phyloP scores from a whole-genome alignment of 2,329 filamentous ascomycete genomes.

The Arthrobotrys pseudoclavata region DNA sequence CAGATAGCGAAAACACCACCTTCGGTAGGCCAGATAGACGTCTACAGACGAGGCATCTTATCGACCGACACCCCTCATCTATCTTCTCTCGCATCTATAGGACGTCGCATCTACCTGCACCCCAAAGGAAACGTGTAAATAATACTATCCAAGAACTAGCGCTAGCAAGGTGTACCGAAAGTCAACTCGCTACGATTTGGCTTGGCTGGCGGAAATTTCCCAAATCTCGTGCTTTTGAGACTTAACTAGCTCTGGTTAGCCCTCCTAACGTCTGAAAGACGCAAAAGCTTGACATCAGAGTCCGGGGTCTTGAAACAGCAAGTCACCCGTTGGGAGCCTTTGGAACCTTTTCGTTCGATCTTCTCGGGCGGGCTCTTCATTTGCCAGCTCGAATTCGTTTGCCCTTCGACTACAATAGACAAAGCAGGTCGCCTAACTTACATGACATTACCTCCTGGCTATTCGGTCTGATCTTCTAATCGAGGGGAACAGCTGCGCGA shows the following conservation, averaged over 20 bases:
- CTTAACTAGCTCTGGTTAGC: constrained; percentile 34
- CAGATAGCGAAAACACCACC: constrained; percentile 34
- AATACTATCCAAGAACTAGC: constrained; percentile 6
- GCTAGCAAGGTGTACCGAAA: constrained; percentile 38
- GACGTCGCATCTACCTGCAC: constrained; percentile 45
- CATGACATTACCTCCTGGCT: constrained; percentile 18
- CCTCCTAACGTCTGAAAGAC: constrained; percentile 19
- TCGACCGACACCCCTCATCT: constrained; percentile 24
- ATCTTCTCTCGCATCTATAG: constrained; percentile 32
- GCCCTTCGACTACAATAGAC: constrained; percentile 5
- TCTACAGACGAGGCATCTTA: constrained; percentile 44
- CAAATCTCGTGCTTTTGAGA: neutral
- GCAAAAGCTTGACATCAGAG: constrained; percentile 32
- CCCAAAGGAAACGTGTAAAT: constrained; percentile 5
- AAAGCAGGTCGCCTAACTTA: constrained; percentile 53
- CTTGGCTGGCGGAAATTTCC: constrained; percentile 15
- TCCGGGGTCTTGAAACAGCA: constrained; percentile 47
- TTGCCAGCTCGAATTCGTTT: constrained; percentile 44
- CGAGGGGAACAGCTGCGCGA: constrained; percentile 4
- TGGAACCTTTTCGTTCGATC: constrained; percentile 10
- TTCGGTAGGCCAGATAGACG: constrained; percentile 38
- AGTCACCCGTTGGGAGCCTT: constrained; percentile 18
- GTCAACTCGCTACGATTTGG: constrained; percentile 9
- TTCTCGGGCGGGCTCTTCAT: constrained; percentile 9
- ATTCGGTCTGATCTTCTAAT: constrained; percentile 22